Base-by-base conservation (phyloP, 345 rosid genomes). In the Draba incana region DNA sequence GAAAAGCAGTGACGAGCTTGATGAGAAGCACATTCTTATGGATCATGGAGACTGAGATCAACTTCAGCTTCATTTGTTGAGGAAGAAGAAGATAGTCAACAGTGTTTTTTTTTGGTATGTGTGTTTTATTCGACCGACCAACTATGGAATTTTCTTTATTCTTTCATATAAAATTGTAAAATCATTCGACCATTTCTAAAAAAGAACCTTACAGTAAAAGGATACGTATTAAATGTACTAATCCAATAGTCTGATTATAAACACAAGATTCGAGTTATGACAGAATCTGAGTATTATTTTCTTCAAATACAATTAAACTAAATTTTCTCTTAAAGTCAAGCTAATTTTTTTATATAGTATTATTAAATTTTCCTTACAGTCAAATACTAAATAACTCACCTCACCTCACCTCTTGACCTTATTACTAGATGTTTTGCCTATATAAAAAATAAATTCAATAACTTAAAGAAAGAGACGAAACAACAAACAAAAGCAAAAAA, bases 51-150 rank as follows among this genome's bases (percentile, higher is more conserved):
- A 71, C 58, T 60, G 74, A 39, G 16, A 68, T 75, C 84, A 79
- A 74, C 55, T 71, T 73, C 39, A 71, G 61, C 81, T 84, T 92
- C 97, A 88, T 92, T 64, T 65, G 50, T 62, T 47, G 25, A 47
- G 33, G 31, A 28, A n/a, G 59, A 72, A 30, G 60, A 42, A 42
- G 58, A 42, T 23, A 44, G 37, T 57, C 13, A 57, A 60, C 39
- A 53, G 13, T 3, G 10, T 14, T 1, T 57, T 3, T 27, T 37
- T 47, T n/a, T 33, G 4, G 44, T 35, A 8, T 35, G 13, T 48
- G 5, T 8, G 30, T 61, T 9, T 23, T 49, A 42, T 46, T 47
- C 64, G 57, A 64, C 76, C 76, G 59, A 72, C 69, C 41, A 47
- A 56, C n/a, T 64, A 33, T 6, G 9, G 41, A 23, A 11, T 31